These are phyloP conservation scores for Candida cerambycidarum DNA, from an alignment of 805 yeast genomes.

Conservation along the genomic window DNA sequence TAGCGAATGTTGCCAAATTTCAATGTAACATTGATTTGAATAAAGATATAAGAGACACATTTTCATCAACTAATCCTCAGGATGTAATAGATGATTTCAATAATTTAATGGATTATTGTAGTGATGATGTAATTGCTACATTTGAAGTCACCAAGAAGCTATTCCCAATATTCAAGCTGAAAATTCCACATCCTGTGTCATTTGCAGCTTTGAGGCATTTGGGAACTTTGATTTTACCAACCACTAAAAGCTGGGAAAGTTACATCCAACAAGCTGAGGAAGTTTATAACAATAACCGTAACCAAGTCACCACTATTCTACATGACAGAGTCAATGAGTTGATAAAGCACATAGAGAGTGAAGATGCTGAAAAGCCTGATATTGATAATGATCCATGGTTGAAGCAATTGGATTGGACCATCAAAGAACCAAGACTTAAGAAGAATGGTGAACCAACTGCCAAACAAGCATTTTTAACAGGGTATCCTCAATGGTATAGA, in stretches of 20 bases:
- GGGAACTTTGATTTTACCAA: conserved; percentile 75
- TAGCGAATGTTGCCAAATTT: conserved; percentile 74
- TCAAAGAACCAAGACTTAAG: conserved; percentile 56
- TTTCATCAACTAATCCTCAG: conserved; percentile 53
- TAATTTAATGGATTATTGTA: conserved; percentile 73
- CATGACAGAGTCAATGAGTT: conserved; percentile 60
- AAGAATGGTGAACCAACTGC: conserved; percentile 70
- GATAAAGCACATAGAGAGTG: conserved; percentile 40
- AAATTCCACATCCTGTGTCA: conserved; percentile 92
- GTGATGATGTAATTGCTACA: conserved; percentile 78
- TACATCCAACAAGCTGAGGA: conserved; percentile 71
- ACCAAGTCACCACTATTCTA: conserved; percentile 58
- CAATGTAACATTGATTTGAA: conserved; percentile 71
- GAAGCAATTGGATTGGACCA: conserved; percentile 84
- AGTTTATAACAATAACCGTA: conserved; percentile 58
- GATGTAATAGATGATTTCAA: conserved; percentile 59
- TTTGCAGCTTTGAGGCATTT: conserved; percentile 81
- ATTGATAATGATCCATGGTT: conserved; percentile 80
- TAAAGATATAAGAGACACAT: conserved; percentile 66
- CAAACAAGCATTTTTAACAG: conserved; percentile 75
- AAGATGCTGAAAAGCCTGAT: conserved; percentile 30
- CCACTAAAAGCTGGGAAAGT: conserved; percentile 67
- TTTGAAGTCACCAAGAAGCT: conserved; percentile 65
- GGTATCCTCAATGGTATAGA: conserved; percentile 93
- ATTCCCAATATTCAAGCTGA: conserved; percentile 62